A percentile compares a stretch with the other conserved stretches of the same genome.
phyloP scores from a whole-genome alignment of 495 filamentous ascomycete genomes.

The Aspergillus steynii region DNA sequence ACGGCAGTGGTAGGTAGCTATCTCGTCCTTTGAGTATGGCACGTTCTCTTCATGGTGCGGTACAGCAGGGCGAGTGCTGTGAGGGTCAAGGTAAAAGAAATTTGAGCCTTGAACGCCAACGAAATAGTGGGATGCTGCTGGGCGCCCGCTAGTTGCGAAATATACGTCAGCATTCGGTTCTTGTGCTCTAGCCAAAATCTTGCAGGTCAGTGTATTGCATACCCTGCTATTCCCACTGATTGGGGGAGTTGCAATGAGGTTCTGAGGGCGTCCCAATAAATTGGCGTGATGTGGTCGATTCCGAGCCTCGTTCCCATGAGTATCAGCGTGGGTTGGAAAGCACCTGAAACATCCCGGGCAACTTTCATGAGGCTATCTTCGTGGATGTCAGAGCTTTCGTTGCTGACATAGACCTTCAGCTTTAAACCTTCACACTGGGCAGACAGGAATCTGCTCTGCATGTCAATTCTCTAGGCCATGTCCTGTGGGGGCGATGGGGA shows the following conservation, averaged over 20 bases:
- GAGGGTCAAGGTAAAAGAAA: conserved; percentile 96
- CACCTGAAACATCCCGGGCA: conserved; percentile 61
- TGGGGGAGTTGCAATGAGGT: conserved; percentile 79
- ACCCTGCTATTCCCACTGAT: conserved; percentile 95
- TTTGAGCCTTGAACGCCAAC: conserved; percentile 86
- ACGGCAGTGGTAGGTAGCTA: conserved; percentile 84
- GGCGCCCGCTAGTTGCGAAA: conserved; percentile 67
- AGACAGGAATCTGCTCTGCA: conserved; percentile 63
- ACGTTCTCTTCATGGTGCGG: conserved; percentile 51
- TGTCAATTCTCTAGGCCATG: conserved; percentile 24
- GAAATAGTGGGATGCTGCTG: conserved; percentile 95
- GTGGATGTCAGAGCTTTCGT: conserved; percentile 88
- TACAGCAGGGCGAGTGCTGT: conserved; percentile 70
- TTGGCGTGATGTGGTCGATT: conserved; percentile 88
- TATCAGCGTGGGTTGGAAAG: conserved; percentile 82
- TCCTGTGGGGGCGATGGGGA: no score
- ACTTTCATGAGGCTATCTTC: conserved; percentile 80
- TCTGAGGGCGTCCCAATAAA: conserved; percentile 89
- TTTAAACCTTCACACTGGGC: conserved; percentile 54
- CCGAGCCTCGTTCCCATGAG: conserved; percentile 85
- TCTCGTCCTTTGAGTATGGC: conserved; percentile 66
- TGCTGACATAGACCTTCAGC: conserved; percentile 83
- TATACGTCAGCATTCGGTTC: neutral
- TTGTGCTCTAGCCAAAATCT: neutral
- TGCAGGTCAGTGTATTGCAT: conserved; percentile 30